Evolutionary conservation across 1,284 basidiomycete genomes (phyloP).

Genomic region (Boletus smithii): DNA sequence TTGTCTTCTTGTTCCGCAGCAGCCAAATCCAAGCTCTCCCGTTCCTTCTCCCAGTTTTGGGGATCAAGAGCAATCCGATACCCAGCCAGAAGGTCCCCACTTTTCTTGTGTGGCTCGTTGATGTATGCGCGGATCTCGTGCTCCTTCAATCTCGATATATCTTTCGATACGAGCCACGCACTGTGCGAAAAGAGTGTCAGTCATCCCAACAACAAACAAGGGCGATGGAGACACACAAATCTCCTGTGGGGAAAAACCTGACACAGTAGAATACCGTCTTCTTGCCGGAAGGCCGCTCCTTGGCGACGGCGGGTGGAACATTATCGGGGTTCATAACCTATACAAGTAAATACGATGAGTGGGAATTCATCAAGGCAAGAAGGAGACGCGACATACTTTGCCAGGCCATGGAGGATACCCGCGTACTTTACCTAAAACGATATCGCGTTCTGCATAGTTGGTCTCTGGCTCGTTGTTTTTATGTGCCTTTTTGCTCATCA

Average conservation of each 20-base stretch:
- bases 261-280: conserved; percentile 76
- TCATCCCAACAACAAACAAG: conserved; percentile 11
- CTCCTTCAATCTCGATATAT: conserved; percentile 74
- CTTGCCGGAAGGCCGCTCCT: conserved; percentile 68
- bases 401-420: conserved; percentile 94
- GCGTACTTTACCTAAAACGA: conserved; percentile 90
- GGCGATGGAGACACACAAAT: conserved; percentile 66
- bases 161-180: conserved; percentile 81
- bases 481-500: conserved; percentile 58
- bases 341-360: conserved; percentile 9
- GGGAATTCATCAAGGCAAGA: conserved; percentile 3
- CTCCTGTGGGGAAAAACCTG: conserved; percentile 86
- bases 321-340: conserved; percentile 75
- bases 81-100: conserved; percentile 71
- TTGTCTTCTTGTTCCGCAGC: conserved; percentile 57
- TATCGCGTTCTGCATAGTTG: conserved; percentile 63
- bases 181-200: conserved; percentile 41
- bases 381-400: conserved; percentile 58
- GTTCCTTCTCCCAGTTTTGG: conserved; percentile 66
- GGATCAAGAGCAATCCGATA: conserved; percentile 87
- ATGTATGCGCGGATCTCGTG: conserved; percentile 87
- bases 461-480: conserved; percentile 47
- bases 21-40: conserved; percentile 43
- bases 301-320: conserved; percentile 57
- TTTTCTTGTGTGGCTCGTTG: conserved; percentile 69